Percentiles rank a stretch among this genome's conserved stretches.
phyloP scores from a whole-genome alignment of 345 rosid species.

The Citrus unshiu region DNA sequence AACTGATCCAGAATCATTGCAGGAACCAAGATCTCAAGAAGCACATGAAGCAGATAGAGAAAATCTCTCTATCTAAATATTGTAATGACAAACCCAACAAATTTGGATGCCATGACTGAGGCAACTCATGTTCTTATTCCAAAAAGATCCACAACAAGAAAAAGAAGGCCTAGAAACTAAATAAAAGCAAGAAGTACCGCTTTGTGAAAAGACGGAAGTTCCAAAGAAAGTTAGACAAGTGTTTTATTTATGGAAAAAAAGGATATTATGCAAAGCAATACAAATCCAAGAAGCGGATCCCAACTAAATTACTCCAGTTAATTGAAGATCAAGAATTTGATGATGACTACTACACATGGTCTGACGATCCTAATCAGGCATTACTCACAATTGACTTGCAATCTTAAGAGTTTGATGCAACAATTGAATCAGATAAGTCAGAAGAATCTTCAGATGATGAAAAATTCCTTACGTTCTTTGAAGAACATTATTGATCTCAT shows the following conservation, averaged over 20 bases:
- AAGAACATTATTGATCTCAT: too few species aligned
- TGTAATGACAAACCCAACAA: not conserved
- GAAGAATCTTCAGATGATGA: too few species aligned
- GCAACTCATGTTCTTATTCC: fast-evolving
- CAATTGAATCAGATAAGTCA: too few species aligned
- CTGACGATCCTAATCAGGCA: fast-evolving
- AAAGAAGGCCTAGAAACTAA: not conserved
- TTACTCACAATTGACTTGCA: too few species aligned
- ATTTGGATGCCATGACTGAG: not conserved
- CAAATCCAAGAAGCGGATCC: not conserved
- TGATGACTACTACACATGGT: too few species aligned
- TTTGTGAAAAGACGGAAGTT: not conserved
- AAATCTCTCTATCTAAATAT: not conserved
- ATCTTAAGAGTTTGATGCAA: too few species aligned
- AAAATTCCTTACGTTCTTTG: too few species aligned
- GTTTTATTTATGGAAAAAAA: not conserved
- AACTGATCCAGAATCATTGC: not conserved
- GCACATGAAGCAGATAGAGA: too few species aligned
- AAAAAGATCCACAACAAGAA: not conserved
- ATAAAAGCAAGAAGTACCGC: fast-evolving
- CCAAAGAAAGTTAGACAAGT: not conserved
- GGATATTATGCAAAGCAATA: not conserved
- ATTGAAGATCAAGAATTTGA: not conserved
- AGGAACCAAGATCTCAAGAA: not conserved
- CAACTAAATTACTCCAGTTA: not conserved